phyloP scores from a whole-genome alignment of 2,329 filamentous ascomycete genomes.

The Tothia fuscella region DNA sequence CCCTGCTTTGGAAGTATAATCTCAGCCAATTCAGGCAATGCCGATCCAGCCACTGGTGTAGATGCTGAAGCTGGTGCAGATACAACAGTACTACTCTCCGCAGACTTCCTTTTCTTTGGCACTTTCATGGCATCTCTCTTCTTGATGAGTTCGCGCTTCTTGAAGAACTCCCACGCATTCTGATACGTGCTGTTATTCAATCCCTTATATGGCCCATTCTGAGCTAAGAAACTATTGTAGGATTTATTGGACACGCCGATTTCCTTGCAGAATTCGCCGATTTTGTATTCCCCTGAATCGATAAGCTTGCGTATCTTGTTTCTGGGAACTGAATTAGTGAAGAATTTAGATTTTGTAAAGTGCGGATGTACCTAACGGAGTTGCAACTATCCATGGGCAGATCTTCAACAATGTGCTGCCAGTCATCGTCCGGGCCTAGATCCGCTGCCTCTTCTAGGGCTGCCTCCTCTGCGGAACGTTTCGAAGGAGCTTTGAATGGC shows the following conservation, averaged over 20 bases:
- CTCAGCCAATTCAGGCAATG: too few relatives aligned
- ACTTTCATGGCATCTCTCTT: conserved; percentile 25
- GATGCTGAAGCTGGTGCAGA: conserved; percentile 7
- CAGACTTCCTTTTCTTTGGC: conserved; percentile 24
- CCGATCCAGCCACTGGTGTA: too few relatives aligned
- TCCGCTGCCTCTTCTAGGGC: too few relatives aligned
- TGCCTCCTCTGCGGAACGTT: too few relatives aligned
- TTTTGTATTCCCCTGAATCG: conserved; percentile 32
- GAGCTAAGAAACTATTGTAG: conserved; percentile 38
- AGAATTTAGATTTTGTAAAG: too few relatives aligned
- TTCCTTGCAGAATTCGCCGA: conserved; percentile 29
- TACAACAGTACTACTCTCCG: conserved; percentile 16
- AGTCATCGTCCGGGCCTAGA: too few relatives aligned
- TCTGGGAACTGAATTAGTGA: too few relatives aligned
- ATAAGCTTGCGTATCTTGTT: conserved; percentile 32
- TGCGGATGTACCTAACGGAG: too few relatives aligned
- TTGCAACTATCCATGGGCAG: too few relatives aligned
- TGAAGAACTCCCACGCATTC: conserved; percentile 32
- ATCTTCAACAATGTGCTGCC: too few relatives aligned
- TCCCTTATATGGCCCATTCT: conserved; percentile 29
- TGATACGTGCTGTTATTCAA: conserved; percentile 18
- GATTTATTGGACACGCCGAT: conserved; percentile 26
- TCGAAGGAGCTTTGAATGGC: too few relatives aligned
- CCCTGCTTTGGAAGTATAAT: conserved; percentile 10
- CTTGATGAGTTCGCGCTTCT: conserved; percentile 38